Conservation (phyloP, 108 stramenopile species). For the Bacterosira constricta region DNA sequence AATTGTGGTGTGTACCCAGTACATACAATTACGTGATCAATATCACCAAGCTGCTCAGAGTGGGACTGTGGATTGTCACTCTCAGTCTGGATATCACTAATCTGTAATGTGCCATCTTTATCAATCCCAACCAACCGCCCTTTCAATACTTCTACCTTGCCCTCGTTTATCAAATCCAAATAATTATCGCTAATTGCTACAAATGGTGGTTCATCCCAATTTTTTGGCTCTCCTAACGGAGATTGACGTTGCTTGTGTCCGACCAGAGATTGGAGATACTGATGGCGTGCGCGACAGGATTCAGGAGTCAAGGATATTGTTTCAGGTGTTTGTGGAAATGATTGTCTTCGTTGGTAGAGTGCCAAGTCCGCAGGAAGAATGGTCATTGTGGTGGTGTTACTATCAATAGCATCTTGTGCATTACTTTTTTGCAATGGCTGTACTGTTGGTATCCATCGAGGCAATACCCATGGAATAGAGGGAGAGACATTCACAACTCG, state of each 20-base stretch:
- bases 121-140: slow-evolving; percentile 51
- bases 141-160: slow-evolving; percentile 52
- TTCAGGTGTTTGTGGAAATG: slow-evolving; percentile 47
- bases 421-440: slow-evolving; percentile 23
- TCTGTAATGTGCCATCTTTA: slow-evolving; percentile 38
- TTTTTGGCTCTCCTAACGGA: slow-evolving; percentile 53
- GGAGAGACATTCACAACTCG: slow-evolving; percentile 56
- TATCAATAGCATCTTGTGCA: neutral
- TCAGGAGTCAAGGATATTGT: slow-evolving; percentile 37
- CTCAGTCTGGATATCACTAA: neutral
- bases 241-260: slow-evolving; percentile 52
- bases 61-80: neutral
- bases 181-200: slow-evolving; percentile 67
- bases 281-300: slow-evolving; percentile 37
- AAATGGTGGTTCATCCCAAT: slow-evolving; percentile 56
- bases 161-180: slow-evolving; percentile 58
- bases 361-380: slow-evolving; percentile 64
- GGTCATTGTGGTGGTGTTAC: slow-evolving; percentile 13
- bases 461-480: slow-evolving; percentile 69
- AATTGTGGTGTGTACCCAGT: slow-evolving; percentile 60
- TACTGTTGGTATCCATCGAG: slow-evolving; percentile 55
- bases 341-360: slow-evolving; percentile 54
- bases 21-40: slow-evolving; percentile 58
- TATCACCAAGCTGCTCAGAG: slow-evolving; percentile 15
- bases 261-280: slow-evolving; percentile 38